Percentiles rank a stretch among this genome's conserved stretches.
phyloP scores from a whole-genome alignment of 495 filamentous ascomycete species.

The Paragyromitra xinjiangensis region DNA sequence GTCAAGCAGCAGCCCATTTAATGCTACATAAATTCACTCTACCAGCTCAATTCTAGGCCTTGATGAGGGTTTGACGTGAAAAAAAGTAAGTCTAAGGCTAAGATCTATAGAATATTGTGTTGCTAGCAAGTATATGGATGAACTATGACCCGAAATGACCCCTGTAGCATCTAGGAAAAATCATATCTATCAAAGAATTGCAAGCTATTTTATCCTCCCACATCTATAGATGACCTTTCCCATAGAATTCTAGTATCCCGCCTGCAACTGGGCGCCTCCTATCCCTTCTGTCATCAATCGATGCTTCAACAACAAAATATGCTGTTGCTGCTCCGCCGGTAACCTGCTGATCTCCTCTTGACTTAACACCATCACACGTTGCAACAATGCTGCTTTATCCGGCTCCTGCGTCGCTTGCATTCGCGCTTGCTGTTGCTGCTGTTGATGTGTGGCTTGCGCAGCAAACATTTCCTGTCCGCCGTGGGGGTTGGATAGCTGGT shows the following conservation, averaged over 20 bases:
- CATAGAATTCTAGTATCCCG: constrained; percentile 6
- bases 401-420: constrained; percentile 32
- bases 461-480: constrained; percentile 22
- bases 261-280: constrained; percentile 2
- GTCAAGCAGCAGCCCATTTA: neutral
- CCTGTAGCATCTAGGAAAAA: neutral
- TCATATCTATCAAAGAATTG: neutral
- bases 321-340: constrained; percentile 54
- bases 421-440: constrained; percentile 19
- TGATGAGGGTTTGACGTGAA: neutral
- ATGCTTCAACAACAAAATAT: constrained; percentile 53
- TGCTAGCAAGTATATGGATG: too few species aligned
- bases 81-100: neutral
- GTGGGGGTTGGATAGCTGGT: neutral
- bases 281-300: constrained; percentile 45
- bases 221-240: neutral
- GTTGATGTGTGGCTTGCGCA: constrained; percentile 7
- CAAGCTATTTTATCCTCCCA: neutral
- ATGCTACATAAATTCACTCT: neutral
- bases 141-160: neutral
- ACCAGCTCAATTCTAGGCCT: neutral
- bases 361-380: constrained; percentile 55
- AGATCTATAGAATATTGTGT: neutral
- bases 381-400: constrained; percentile 46
- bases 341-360: constrained; percentile 53